Evolutionary conservation across 148 eudicot species (phyloP).

Genomic region (Fallopia convolvulus): DNA sequence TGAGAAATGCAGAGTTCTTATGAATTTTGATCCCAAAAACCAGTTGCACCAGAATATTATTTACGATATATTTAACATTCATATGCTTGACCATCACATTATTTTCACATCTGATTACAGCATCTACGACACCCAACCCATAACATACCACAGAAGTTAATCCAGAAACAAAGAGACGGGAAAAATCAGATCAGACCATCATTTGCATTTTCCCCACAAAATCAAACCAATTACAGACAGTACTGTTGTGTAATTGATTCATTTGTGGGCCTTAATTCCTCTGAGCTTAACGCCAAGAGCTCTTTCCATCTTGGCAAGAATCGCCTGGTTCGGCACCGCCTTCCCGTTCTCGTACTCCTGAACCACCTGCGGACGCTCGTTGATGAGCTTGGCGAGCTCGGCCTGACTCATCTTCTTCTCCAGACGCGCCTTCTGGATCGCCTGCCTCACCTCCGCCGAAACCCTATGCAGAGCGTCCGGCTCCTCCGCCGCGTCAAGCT

Average conservation of each 20-base stretch:
- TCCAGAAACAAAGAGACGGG: background rate
- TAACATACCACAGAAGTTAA: too few relatives aligned
- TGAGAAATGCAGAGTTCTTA: background rate
- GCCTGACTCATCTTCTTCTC: slow-evolving; percentile 80
- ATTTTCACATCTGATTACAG: background rate
- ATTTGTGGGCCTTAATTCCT: slow-evolving; percentile 31
- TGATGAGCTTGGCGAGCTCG: slow-evolving; percentile 52
- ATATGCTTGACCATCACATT: background rate
- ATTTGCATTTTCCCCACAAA: background rate
- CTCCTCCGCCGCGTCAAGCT: slow-evolving; percentile 62
- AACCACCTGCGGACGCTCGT: slow-evolving; percentile 58
- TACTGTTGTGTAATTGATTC: background rate
- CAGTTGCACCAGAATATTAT: background rate
- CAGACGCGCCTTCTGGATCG: slow-evolving; percentile 66
- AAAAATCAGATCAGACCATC: background rate
- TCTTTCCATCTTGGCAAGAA: slow-evolving; percentile 61
- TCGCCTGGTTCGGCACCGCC: slow-evolving; percentile 67
- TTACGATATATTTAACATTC: background rate
- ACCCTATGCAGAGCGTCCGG: slow-evolving; percentile 50
- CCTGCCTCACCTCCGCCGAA: slow-evolving; percentile 36
- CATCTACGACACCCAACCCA: background rate
- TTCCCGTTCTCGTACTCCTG: slow-evolving; percentile 87
- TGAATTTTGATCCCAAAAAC: too few relatives aligned
- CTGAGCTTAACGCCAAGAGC: slow-evolving; percentile 75
- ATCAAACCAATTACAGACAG: too few relatives aligned